Percentiles rank a stretch among this genome's conserved stretches.
These are phyloP conservation scores for Hibiscus syriacus DNA, from an alignment of 345 rosid genomes.

Conservation along the genomic window DNA sequence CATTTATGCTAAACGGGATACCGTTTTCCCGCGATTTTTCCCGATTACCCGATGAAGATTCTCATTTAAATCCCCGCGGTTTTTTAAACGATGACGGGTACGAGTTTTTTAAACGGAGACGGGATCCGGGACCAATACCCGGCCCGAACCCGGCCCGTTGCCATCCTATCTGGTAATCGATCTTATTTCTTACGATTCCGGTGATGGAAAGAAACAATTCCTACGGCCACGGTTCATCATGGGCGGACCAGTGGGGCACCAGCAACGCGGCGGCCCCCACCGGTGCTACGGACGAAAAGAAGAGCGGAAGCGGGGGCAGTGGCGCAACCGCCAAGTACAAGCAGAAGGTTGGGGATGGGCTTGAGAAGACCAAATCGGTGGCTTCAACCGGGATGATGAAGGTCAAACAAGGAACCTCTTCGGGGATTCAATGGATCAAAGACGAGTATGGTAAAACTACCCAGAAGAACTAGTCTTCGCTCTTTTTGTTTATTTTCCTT, in stretches of 20 bases:
- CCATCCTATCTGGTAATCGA: no score
- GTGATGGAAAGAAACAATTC: slow-evolving; percentile 30
- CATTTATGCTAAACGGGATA: no score
- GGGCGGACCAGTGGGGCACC: slow-evolving; percentile 90
- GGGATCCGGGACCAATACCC: no score
- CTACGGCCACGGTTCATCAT: slow-evolving; percentile 43
- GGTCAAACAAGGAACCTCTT: slow-evolving; percentile 45
- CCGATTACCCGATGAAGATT: no score
- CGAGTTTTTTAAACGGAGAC: no score
- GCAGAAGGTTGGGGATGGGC: slow-evolving; percentile 57
- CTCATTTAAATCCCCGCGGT: no score
- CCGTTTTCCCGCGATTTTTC: no score
- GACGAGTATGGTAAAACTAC: slow-evolving; percentile 36
- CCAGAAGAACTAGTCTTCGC: not conserved
- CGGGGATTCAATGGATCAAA: slow-evolving; percentile 57
- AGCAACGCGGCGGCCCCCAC: slow-evolving; percentile 16
- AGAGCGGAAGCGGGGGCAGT: not conserved
- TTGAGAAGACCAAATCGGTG: slow-evolving; percentile 51
- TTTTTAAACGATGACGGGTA: no score
- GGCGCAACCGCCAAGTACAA: slow-evolving; percentile 49
- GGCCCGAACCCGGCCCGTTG: no score
- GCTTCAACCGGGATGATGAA: slow-evolving; percentile 54
- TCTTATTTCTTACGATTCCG: no score
- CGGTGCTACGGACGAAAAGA: no score
- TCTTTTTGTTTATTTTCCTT: no score